phyloP scores from a whole-genome alignment of 768 basidiomycete genomes.

The Amanita subjunquillea region DNA sequence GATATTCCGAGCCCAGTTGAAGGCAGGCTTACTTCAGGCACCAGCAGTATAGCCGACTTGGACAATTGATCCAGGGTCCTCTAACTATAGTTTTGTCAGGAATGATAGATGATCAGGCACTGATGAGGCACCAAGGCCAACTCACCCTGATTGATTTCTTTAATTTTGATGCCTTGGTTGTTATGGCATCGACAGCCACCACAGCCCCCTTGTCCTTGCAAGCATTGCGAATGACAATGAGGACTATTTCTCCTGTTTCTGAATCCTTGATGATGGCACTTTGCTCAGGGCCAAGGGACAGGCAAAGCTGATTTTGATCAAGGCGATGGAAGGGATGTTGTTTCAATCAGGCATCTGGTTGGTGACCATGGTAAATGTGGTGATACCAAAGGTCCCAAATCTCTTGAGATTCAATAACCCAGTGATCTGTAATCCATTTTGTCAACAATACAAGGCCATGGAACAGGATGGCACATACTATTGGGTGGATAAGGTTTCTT shows the following conservation, averaged over 20 bases:
- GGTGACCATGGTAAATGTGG: not conserved
- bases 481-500: not conserved
- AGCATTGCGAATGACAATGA: no score
- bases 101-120: no score
- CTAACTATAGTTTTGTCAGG: not conserved
- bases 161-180: no score
- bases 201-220: no score
- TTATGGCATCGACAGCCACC: no score
- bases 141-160: no score
- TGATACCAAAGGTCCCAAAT: not conserved
- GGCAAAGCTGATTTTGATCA: not conserved
- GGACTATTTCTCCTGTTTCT: no score
- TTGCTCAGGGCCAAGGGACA: no score
- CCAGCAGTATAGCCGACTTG: not conserved
- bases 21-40: slow-evolving; percentile 2
- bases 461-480: not conserved
- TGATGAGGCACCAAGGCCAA: no score
- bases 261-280: no score
- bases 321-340: not conserved
- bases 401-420: not conserved
- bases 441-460: not conserved
- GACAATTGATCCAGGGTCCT: slow-evolving; percentile 10
- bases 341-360: not conserved
- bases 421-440: not conserved
- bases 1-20: slow-evolving; percentile 12